Base-by-base conservation (phyloP, 2,329 filamentous ascomycete species). In the Fonsecaea multimorphosa region DNA sequence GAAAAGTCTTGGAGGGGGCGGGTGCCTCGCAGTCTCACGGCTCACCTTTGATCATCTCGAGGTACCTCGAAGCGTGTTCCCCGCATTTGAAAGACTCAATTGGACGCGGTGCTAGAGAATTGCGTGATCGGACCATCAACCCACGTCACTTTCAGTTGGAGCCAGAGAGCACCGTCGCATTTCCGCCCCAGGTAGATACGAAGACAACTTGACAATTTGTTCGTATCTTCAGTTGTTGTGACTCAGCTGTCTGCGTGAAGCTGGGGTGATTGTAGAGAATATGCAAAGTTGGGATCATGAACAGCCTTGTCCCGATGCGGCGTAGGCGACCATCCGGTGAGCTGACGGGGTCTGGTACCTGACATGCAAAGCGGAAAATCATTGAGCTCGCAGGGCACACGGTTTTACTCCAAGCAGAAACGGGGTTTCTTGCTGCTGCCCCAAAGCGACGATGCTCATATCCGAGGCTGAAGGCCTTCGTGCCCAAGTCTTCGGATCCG, bases 121-220 rank as follows among this genome's bases (percentile, higher is more conserved):
- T 64, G 62, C 62, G 62, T 64, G 62, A 64, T 64, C 62, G 49
- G 46, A 31, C 38, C 34, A 58, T 34, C 29, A 38, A 63, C 34
- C 36, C 51, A 62, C 59, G 59, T 53, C 44, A 49, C 19, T 44
- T 19, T 44, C 36, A 31, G 29, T 31, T 31, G 3, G 29, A 12
- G 22, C 44, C 44, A 49, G 22, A 49, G 16, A 27, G 9, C 44
- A 24, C 11, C 22, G n/a, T 49, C 22, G 44, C 11, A 14, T 24
- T 12, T 49, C 44, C 19, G 9, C 19, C 22, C 19, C 19, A 2
- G 19, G n/a, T 14, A 22, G n/a, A 46, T 5, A 46, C 40, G 8
- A 46, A 46, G 40, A 46, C n/a, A 22, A 9, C n/a, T 11, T 6
- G 19, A 9, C 38, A 19, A 19, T 44, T 24, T 49, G 44, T 27